Base-by-base conservation (phyloP, 2,329 filamentous ascomycete species). In the Ophiocordyceps polyrhachis-furcata region DNA sequence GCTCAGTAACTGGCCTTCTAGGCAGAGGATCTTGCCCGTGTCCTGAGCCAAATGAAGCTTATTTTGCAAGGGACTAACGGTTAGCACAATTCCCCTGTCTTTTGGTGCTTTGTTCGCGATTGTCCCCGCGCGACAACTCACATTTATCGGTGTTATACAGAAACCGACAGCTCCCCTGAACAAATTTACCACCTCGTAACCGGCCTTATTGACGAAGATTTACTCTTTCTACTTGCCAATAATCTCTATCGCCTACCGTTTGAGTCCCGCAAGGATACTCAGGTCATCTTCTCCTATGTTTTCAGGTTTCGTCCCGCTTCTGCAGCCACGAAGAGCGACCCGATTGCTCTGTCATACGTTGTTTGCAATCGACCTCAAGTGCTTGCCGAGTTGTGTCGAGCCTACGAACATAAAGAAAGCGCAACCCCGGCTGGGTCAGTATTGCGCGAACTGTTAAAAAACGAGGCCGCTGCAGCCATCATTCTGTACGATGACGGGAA, bases 211-310 rank as follows among this genome's bases (percentile, higher is more conserved):
- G 79, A 88, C 58, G 87, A 95, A 65, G 87, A 94, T 60, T 71
- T 98, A 8, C 77, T 98, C 40, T 83, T 83, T 54, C 71, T 83
- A 44, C 79, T 98, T 47, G 86, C 89, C 19, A 73, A 80, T 48
- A 82, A 82, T 57, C 81, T 98, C 41, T 79, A 85, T 62, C 76
- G 81, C 44, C 74, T 98, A 5, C 87, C 89, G 0, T 98, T 98
- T 67, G 91, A 98, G 67, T 85, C 88, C 35, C 81, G 89, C 56
- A 96, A 95, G 68, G 89, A 95, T 58, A 84, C 85, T 13, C 89
- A 95, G 60, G 84, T 91, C 50, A 91, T 95, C 59, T 91, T 96
- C 66, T 94, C 87, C 38, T 91, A 89, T 61, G 83, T 93, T 52
- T 86, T 95, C 59, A 84, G 88, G 51, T 95, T 91, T 69, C 83